Conservation (phyloP, 768 basidiomycete genomes). For the Pleurotus salmoneostramineus region DNA sequence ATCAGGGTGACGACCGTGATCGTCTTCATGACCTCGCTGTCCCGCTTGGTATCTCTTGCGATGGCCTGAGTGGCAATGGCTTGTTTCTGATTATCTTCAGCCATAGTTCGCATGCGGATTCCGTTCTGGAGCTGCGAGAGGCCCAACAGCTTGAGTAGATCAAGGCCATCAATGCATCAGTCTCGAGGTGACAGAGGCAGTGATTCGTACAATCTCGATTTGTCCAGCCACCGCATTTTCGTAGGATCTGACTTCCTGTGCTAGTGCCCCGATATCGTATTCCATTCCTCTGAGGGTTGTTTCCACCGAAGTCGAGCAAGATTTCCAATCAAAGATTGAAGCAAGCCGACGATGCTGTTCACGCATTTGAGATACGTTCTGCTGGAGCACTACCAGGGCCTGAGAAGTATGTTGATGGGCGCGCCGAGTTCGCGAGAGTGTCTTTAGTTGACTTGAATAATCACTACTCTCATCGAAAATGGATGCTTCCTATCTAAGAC, state of each 20-base stretch:
- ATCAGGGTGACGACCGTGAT: not conserved
- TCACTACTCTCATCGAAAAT: not conserved
- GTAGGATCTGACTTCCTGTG: too few species aligned
- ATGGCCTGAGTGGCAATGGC: not conserved
- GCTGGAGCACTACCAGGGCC: not conserved
- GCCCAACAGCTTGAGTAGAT: not conserved
- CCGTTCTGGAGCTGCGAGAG: not conserved
- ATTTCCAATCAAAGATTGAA: not conserved
- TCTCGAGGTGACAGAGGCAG: not conserved
- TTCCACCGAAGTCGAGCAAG: not conserved
- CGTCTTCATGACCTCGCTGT: not conserved
- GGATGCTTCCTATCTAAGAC: not conserved
- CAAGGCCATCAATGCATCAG: not conserved
- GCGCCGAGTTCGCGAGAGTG: not conserved
- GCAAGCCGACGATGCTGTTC: not conserved
- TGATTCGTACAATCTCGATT: not conserved
- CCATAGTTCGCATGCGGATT: not conserved
- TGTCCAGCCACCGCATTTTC: too few species aligned
- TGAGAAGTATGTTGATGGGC: not conserved
- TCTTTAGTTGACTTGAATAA: not conserved
- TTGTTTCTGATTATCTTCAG: not conserved
- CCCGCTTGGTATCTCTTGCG: not conserved
- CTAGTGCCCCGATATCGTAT: not conserved
- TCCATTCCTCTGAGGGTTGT: not conserved
- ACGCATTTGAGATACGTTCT: not conserved